Base-by-base conservation (phyloP, 75 land plant species). In the Cryptomeria japonica region DNA sequence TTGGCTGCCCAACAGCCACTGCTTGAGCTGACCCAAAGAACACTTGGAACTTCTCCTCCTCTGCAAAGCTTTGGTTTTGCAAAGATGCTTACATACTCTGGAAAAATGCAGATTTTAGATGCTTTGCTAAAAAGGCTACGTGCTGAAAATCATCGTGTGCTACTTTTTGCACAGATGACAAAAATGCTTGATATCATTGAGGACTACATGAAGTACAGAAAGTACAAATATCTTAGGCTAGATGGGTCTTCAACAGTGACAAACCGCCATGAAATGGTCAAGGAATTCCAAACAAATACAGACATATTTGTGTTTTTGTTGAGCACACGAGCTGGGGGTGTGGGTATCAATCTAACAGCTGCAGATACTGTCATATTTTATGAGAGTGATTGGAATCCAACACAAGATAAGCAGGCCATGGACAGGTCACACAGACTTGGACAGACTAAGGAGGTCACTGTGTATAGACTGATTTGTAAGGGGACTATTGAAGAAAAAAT, bases 351-450 rank as follows among this genome's bases (percentile, higher is more conserved):
- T 76, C 89, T 98, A 88, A 97, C 99, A 86, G 99, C 99, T 90
- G 99, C 99, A 83, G 99, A 98, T 76, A 98, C 99, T 80, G 99
- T 98, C 49, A 98, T 98, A 61, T 98, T 98, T 85, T 98, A 98
- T 90, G 99, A 98, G 83, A 98, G 97, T 90, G 99, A 98, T 87
- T 98, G 99, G 99, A 98, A 98, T 85, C 99, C 99, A 39, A 97
- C 99, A 14, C 87, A 97, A 89, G 99, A 98, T 90, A 84, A 95
- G 58, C 99, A 98, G 85, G 99, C 99, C 18, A 97, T 97, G 99
- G 99, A 98, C 58, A 96, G 99, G 87, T 96, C 99, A 80, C 99
- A 98, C 85, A 94, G 99, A 0, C 91, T 98, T 41, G 99, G 99
- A 12, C 99, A 98, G 89, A 98, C 96, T 3, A 97, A 93, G 86